A percentile compares a stretch with the other conserved stretches of the same genome.
phyloP scores from a whole-genome alignment of 345 rosid species.

The Turnera subulata region DNA sequence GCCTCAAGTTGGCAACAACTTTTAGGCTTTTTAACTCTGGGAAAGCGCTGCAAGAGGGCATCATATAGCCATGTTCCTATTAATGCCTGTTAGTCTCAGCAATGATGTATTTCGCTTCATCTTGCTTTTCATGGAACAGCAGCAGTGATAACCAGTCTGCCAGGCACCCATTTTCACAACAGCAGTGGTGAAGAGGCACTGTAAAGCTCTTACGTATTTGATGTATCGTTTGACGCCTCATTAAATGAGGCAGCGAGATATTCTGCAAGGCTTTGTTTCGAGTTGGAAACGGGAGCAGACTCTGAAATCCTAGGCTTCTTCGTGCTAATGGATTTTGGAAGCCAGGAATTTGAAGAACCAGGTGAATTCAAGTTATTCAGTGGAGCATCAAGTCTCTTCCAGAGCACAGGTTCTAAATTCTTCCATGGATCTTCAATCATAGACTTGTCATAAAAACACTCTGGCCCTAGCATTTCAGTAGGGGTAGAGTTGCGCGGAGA shows the following conservation, averaged over 20 bases:
- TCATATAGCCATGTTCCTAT: background rate
- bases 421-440: slow-evolving; percentile 89
- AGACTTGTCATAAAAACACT: slow-evolving; percentile 49
- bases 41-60: no score
- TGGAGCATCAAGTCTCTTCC: slow-evolving; percentile 41
- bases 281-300: slow-evolving; percentile 35
- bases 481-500: slow-evolving; percentile 23
- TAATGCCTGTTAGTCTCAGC: background rate
- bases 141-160: background rate
- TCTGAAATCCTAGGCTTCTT: slow-evolving; percentile 45
- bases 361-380: slow-evolving; percentile 20
- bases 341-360: slow-evolving; percentile 51
- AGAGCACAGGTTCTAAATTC: slow-evolving; percentile 47
- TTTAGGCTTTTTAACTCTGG: no score
- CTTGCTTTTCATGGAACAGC: background rate
- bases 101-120: background rate
- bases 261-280: slow-evolving; percentile 69
- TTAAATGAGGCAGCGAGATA: slow-evolving; percentile 77
- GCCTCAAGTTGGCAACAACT: no score
- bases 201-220: slow-evolving; percentile 2
- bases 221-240: slow-evolving; percentile 40
- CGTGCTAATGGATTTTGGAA: slow-evolving; percentile 49
- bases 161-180: background rate
- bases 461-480: slow-evolving; percentile 30
- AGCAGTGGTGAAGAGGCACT: background rate